Base-by-base conservation (phyloP, 2,329 filamentous ascomycete genomes). In the Cladosporium oxysporum region DNA sequence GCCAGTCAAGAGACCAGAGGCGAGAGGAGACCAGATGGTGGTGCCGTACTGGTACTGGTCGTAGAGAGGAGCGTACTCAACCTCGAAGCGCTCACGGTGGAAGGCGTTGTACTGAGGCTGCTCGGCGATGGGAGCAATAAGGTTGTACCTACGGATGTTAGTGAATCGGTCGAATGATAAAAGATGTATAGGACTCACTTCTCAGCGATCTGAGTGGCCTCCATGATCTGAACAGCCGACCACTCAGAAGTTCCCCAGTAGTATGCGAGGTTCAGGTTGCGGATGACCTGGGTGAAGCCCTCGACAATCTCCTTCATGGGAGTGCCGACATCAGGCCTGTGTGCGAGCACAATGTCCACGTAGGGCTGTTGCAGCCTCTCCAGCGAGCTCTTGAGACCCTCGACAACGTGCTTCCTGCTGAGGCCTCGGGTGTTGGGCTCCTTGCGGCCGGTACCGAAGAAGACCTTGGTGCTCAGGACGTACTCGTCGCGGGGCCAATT, bases 221-320 rank as follows among this genome's bases (percentile, higher is more conserved):
- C 85, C 67, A 80, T 81, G 74, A 88, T 88, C 77, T 88, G 84
- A 33, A 77, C 76, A 7, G 86, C 85, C 55, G 77, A 81, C 86
- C 86, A 89, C 74, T 88, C 86, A 0, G 81, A 84, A 0, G 87
- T 89, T 55, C 87, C 85, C 57, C 85, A 88, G 79, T 88, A 88
- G 77, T 88, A 87, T 26, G 85, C 85, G 44, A 87, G 75, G 76
- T 87, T 87, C 67, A 87, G 80, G 73, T 84, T 84, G 62, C 81
- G 76, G 65, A 83, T 84, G 52, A 77, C 75, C 69, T 84, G 82
- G 0, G 82, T 83, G 75, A 84, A 84, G 52, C 78, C 82, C 68
- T 84, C 82, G 29, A 90, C 87, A 49, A 87, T 77, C 77, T 89
- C 87, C 76, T 85, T 85, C 75, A 76, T 76, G 16, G 75, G 75